Conservation (phyloP, 1,139 yeast genomes). For the Yamadazyma dushanensis region DNA sequence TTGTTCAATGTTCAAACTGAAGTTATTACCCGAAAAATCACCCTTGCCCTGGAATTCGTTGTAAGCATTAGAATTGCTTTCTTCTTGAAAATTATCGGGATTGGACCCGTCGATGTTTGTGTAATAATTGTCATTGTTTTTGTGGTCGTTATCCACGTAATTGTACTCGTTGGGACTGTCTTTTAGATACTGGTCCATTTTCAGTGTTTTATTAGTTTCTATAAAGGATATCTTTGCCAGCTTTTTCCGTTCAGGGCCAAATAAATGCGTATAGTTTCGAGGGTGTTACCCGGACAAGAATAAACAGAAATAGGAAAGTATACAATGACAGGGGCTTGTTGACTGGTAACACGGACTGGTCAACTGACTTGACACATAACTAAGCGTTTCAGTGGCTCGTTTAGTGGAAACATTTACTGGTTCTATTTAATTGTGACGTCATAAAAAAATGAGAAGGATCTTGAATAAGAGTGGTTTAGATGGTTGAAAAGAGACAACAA, state of each 20-base stretch:
- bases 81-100: neutral
- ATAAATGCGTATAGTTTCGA: no score
- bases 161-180: constrained; percentile 36
- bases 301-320: no score
- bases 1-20: constrained; percentile 17
- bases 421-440: no score
- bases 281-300: no score
- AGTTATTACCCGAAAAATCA: constrained; percentile 8
- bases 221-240: neutral
- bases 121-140: neutral
- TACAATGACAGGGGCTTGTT: no score
- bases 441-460: no score
- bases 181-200: constrained; percentile 39
- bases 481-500: no score
- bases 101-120: neutral
- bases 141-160: constrained; percentile 6
- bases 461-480: no score
- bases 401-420: no score
- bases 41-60: neutral
- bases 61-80: neutral
- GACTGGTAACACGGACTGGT: no score
- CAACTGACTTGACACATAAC: no score
- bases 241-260: neutral
- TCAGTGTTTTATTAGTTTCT: neutral
- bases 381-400: no score